Base-by-base conservation (phyloP, 2,329 filamentous ascomycete species). In the Aspergillus floridensis region DNA sequence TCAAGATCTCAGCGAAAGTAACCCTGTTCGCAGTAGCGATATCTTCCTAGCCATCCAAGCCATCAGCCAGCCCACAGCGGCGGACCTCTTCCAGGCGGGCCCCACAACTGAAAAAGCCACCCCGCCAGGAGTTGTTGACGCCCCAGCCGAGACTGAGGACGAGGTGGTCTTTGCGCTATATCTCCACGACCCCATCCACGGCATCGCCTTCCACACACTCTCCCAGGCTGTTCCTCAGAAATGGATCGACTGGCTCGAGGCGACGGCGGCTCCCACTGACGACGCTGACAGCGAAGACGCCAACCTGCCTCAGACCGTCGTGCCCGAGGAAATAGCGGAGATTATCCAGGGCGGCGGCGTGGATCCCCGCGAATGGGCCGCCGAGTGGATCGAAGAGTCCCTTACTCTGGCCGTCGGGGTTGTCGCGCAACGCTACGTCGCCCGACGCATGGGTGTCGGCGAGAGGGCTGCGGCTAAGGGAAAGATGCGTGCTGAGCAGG, bases 41-140 rank as follows among this genome's bases (percentile, higher is more conserved):
- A 90, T 99, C 63, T 99, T 99, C 83, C 82, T 99, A 32, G 87
- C 93, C n/a, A 88, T 99, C 35, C 95, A 99, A 78, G 92, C 95
- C 10, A 86, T 98, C 68, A 83, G 81, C 54, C 84, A 89, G 63
- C 82, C 86, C 8, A 79, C 79, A 1, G 86, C 89, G 61, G 79
- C 82, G 58, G 84, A 86, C 1, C 80, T 96, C 1, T 96, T 96
- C 72, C 78, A 77, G 79, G 86, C 65, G 76, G 85, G 71, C 75
- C 82, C 66, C 67, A 84, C 59, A 55, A 71, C 69, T 11, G 74
- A 76, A 53, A 74, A 72, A 52, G 65, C 68, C 22, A 62, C 66
- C 0, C 56, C 70, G 3, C 56, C 69, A 2, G 75, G 72, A 14
- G 70, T 73, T 1, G 71, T 77, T 19, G 77, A 77, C 12, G 63